Conservation (phyloP, 305 asterid genomes). For the Nicotiana rustica region DNA sequence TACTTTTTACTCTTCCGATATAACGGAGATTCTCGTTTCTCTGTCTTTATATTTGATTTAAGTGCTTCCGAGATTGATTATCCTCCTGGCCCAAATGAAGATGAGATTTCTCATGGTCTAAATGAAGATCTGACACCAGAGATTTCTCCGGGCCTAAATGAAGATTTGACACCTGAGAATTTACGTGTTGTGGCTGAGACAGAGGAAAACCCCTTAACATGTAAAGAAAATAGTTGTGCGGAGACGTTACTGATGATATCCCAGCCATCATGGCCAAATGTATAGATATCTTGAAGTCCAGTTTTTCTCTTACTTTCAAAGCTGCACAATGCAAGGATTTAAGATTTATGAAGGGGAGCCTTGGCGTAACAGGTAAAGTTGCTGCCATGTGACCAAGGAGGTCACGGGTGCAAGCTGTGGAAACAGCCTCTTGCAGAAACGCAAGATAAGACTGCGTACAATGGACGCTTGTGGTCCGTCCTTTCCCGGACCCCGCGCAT, state of each 20-base stretch:
- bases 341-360: background rate
- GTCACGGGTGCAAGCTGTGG: too few species aligned
- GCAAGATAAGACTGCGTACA: too few species aligned
- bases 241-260: constrained; percentile 51
- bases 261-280: constrained; percentile 43
- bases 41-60: constrained; percentile 30
- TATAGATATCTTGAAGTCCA: background rate
- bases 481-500: too few species aligned
- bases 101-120: background rate
- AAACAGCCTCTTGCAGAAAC: too few species aligned
- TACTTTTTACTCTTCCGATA: constrained; percentile 35
- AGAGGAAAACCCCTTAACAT: constrained; percentile 53
- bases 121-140: background rate
- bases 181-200: background rate
- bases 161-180: background rate
- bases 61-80: constrained; percentile 35
- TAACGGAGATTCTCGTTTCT: constrained; percentile 31
- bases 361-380: too few species aligned
- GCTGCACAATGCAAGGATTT: background rate
- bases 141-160: background rate
- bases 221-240: constrained; percentile 42
- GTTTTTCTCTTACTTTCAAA: background rate
- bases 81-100: constrained; percentile 29
- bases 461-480: too few species aligned
- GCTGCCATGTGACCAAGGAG: too few species aligned